Base-by-base conservation (phyloP, 176 grass and related monocot species). In the Melocanna baccifera region DNA sequence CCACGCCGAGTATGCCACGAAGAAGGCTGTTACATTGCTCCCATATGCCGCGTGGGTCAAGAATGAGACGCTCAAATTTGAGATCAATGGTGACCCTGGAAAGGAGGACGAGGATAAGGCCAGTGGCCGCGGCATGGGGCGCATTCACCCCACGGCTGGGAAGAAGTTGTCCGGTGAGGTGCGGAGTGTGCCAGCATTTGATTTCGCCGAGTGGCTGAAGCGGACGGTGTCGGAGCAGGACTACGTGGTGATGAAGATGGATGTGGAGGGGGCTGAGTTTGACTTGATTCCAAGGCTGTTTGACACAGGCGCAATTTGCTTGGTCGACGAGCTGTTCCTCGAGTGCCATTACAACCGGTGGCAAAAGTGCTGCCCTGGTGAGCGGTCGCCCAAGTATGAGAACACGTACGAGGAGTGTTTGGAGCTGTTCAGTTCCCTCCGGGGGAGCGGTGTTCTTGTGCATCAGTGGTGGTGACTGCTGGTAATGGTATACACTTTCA, bases 241-340 rank as follows among this genome's bases (percentile, higher is more conserved):
- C 63, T 95, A 92, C 4, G 90, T 95, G 69, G 93, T 95, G 76
- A 87, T 95, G 88, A 95, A 95, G 86, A 95, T 95, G 90, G 93
- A 95, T 65, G 85, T 95, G 28, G 93, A 95, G 62, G 93, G 93
- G 40, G 92, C 93, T 0, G 93, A 95, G 63, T 95, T 95, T 28
- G 93, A 95, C 41, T 77, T 95, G 69, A 77, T 95, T 55, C 93
- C 93, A 2, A 91, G 78, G 69, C 85, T 95, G 12, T 86, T 95
- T 18, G 82, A 95, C 26, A 95, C 87, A 1, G 93, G 93, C 36
- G 90, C 81, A 7, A 92, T 90, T 19, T 95, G 90, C 69, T 68
- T 92, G 79, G 87, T 92, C 42, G 93, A 95, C 1, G 93, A 95
- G 73, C 73, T 95, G n/a, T 95, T 95, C 66, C 84, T 95, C 0